Evolutionary conservation across 208 protist genomes (phyloP).

Genomic region (Histomonas meleagridis): DNA sequence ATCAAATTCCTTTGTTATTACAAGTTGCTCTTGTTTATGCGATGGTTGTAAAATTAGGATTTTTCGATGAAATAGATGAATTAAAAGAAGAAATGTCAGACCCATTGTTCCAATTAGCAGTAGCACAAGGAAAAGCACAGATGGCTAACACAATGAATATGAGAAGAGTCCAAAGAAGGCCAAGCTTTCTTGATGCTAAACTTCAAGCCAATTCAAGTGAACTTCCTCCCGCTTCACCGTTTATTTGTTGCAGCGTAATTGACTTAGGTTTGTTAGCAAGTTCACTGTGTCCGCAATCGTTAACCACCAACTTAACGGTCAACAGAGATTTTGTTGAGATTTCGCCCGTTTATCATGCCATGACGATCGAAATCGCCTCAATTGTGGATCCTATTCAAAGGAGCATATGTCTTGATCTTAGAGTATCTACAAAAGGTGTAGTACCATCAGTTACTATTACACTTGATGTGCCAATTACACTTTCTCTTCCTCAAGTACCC

Average conservation of each 20-base stretch:
- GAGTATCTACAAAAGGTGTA: background rate
- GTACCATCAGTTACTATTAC: background rate
- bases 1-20: background rate
- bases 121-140: background rate
- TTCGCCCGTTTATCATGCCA: background rate
- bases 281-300: background rate
- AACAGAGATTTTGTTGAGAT: background rate
- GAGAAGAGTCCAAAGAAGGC: background rate
- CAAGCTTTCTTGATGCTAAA: background rate
- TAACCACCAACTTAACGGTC: too few relatives aligned
- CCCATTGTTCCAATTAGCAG: background rate
- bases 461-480: background rate
- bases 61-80: background rate
- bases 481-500: background rate
- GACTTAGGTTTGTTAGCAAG: background rate
- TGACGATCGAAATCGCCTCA: background rate
- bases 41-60: background rate
- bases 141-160: too few relatives aligned
- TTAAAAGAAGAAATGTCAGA: background rate
- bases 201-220: background rate
- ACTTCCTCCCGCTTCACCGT: background rate
- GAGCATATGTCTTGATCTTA: background rate
- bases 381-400: background rate
- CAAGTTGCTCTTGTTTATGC: background rate
- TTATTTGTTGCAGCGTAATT: background rate